Evolutionary conservation across 805 yeast species (phyloP).

Genomic region (Spencermartinsiella europaea): DNA sequence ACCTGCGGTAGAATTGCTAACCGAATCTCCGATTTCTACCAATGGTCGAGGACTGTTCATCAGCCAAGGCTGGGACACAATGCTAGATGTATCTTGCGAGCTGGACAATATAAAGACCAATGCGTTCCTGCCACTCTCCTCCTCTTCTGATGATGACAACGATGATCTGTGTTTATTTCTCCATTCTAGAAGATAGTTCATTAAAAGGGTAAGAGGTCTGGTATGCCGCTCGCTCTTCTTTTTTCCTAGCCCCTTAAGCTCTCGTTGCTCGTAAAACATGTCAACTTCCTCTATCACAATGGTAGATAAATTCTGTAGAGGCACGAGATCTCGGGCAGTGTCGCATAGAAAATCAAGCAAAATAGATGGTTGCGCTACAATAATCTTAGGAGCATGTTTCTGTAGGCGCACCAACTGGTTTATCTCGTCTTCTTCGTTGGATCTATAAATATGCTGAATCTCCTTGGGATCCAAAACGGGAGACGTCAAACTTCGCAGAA

Average conservation of each 20-base stretch:
- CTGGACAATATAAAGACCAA: neutral
- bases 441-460: conserved; percentile 28
- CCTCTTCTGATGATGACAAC: neutral
- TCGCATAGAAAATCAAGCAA: conserved; percentile 43
- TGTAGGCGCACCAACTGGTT: conserved; percentile 23
- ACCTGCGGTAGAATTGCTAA: neutral
- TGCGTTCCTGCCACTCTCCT: neutral
- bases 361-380: conserved; percentile 53
- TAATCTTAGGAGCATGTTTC: conserved; percentile 36
- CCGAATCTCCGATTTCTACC: neutral
- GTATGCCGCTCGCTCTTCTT: neutral
- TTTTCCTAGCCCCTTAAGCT: neutral
- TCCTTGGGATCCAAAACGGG: conserved; percentile 9
- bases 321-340: conserved; percentile 19
- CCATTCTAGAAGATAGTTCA: conserved; percentile 18
- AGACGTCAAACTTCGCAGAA: conserved; percentile 12
- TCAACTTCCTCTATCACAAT: conserved; percentile 29
- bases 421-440: conserved; percentile 20
- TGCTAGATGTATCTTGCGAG: neutral
- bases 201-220: conserved; percentile 8
- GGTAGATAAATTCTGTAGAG: conserved; percentile 17
- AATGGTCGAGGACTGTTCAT: neutral
- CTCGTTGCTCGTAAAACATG: too few relatives aligned
- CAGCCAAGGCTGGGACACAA: neutral
- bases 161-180: neutral